Conservation (phyloP, 257 asterid genomes). For the Solanum appendiculatum region DNA sequence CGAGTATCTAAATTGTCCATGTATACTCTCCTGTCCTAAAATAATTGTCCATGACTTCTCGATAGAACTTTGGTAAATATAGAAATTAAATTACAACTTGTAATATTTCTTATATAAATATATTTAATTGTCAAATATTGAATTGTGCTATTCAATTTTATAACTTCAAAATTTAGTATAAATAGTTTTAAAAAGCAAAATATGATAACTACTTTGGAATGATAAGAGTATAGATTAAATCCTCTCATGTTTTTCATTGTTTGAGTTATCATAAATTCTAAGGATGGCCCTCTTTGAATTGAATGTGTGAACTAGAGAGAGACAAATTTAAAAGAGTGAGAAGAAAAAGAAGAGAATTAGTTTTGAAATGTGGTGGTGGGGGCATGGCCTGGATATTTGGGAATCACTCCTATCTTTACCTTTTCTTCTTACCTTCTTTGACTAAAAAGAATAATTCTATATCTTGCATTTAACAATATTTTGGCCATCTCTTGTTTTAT, state of each 20-base stretch:
- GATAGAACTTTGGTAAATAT: too few relatives aligned
- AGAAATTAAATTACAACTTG: too few relatives aligned
- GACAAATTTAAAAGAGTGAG: background rate
- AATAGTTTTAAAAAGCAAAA: too few relatives aligned
- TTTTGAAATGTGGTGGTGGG: constrained; percentile 9
- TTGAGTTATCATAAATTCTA: constrained; percentile 2
- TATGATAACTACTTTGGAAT: background rate
- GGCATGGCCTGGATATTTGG: constrained; percentile 4
- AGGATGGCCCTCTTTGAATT: background rate
- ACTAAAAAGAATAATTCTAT: constrained; percentile 7
- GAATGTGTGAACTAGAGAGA: background rate
- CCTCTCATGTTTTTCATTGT: background rate
- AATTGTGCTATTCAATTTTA: too few relatives aligned
- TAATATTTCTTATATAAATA: too few relatives aligned
- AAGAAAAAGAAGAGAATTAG: background rate
- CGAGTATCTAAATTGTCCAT: background rate
- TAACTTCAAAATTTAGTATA: too few relatives aligned
- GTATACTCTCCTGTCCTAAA: too few relatives aligned
- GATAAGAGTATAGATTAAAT: too few relatives aligned
- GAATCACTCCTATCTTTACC: constrained; percentile 9
- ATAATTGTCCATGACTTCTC: too few relatives aligned
- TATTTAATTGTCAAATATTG: too few relatives aligned
- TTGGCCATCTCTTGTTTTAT: background rate
- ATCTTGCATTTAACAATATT: background rate
- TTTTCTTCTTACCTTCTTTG: constrained; percentile 19